Conservation (phyloP, 495 filamentous ascomycete species). For the Podospora pseudoanserina region DNA sequence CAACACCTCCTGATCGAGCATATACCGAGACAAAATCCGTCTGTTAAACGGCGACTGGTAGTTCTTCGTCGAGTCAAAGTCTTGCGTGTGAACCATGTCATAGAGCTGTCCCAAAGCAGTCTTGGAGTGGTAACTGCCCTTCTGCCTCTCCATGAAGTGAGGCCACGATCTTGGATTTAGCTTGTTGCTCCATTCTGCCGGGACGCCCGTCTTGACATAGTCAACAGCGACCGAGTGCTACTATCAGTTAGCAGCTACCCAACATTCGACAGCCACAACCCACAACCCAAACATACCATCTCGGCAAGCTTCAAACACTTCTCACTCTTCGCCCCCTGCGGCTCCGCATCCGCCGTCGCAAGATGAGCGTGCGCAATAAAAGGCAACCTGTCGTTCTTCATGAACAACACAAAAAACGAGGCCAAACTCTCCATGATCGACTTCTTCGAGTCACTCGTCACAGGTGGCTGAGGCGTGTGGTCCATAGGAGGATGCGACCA, state of each 20-base stretch:
- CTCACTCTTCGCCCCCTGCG: constrained; percentile 59
- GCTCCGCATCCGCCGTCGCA: constrained; percentile 64
- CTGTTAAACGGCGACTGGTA: constrained; percentile 70
- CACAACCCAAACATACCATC: background rate
- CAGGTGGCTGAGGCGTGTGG: constrained; percentile 54
- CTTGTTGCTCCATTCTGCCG: constrained; percentile 61
- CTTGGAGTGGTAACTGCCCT: constrained; percentile 58
- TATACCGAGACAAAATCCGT: constrained; percentile 66
- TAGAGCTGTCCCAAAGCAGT: constrained; percentile 82
- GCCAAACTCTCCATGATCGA: constrained; percentile 69
- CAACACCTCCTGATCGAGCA: constrained; percentile 50
- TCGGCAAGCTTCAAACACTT: constrained; percentile 71
- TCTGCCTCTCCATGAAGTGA: constrained; percentile 84
- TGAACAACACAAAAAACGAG: constrained; percentile 85
- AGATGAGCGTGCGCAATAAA: constrained; percentile 81
- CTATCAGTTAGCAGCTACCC: constrained; percentile 12
- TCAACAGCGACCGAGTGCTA: constrained; percentile 92
- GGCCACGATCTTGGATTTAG: constrained; percentile 65
- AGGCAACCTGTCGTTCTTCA: constrained; percentile 83
- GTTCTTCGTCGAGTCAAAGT: constrained; percentile 64
- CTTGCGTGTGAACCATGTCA: constrained; percentile 51
- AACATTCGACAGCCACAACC: background rate
- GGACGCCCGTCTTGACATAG: constrained; percentile 82
- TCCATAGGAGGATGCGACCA: constrained; percentile 75
- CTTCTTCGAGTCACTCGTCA: constrained; percentile 43